Base-by-base conservation (phyloP, 768 basidiomycete species). In the Termitomyces sp. region DNA sequence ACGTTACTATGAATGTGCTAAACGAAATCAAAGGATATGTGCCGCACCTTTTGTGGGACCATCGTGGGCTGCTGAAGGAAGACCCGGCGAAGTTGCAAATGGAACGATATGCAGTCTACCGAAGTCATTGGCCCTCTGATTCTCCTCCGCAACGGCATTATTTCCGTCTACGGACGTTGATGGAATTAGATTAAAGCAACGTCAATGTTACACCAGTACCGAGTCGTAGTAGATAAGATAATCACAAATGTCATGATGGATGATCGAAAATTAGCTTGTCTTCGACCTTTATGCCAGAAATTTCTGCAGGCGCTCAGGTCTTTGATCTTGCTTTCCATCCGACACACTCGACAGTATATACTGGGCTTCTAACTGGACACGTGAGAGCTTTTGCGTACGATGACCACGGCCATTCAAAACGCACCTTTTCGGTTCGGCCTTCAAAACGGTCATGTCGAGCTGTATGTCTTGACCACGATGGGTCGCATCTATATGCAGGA, bases 301-400 rank as follows among this genome's bases (percentile, higher is more conserved):
- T 94, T 50, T 75, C 78, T 21, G 78, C 87, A 45, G 84, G 83
- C 48, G 81, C 84, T 8, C 90, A 96, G 70, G 83, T 94, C 30
- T 97, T 96, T 71, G 95, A 96, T 74, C 74, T 97, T 42, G 82
- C 79, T 1, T 98, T 97, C 65, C 93, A 96, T 64, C 94, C 95
- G 0, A 77, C 75, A 5, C 65, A 80, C 48, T 72, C 85, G 1
- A 77, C 84, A n/a, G 82, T 94, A 3, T 94, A 89, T 69, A 76
- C 83, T 0, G 89, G 83, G 5, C 83, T 96, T 2, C 75, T 98
- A 15, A 87, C 89, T 0, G 95, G 95, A 10, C 78, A 89, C 47
- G 75, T 97, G 63, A 91, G 88, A 58, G 91, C 91, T 0, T 94
- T 87, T 68, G 67, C 77, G 4, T 97, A 94, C 68, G 83, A 88